Conservation (phyloP, 1,284 basidiomycete species). For the Mycena citricolor region DNA sequence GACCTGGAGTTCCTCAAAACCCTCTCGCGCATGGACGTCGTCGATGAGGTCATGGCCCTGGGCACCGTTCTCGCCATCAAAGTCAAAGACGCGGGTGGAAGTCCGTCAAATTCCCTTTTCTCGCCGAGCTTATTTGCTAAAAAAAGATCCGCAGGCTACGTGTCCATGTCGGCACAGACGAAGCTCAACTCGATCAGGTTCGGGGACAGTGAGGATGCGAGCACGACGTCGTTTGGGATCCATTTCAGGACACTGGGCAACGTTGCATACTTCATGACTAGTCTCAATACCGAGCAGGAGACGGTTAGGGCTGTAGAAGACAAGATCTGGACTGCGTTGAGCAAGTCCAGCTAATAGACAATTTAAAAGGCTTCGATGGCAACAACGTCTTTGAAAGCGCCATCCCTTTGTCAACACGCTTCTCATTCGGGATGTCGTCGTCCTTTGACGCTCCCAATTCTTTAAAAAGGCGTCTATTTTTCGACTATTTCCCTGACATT, state of each 20-base stretch:
- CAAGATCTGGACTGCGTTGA: slow-evolving; percentile 51
- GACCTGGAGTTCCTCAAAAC: slow-evolving; percentile 65
- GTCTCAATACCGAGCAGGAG: slow-evolving; percentile 67
- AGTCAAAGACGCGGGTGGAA: slow-evolving; percentile 59
- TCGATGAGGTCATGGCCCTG: slow-evolving; percentile 83
- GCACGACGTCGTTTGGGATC: slow-evolving; percentile 58
- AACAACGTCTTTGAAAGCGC: too few species aligned
- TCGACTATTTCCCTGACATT: too few species aligned
- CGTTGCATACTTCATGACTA: slow-evolving; percentile 94
- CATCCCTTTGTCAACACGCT: too few species aligned
- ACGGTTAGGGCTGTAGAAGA: slow-evolving; percentile 62
- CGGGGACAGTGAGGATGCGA: not conserved
- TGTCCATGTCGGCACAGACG: slow-evolving; percentile 68
- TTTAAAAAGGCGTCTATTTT: too few species aligned
- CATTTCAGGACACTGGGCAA: slow-evolving; percentile 91
- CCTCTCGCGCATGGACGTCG: slow-evolving; percentile 56
- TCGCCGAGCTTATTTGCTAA: slow-evolving; percentile 8
- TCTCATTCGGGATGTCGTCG: too few species aligned
- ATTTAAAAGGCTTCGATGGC: too few species aligned
- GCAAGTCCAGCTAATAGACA: slow-evolving; percentile 11
- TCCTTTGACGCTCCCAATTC: too few species aligned
- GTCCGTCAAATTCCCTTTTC: slow-evolving; percentile 38
- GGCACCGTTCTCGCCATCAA: slow-evolving; percentile 88
- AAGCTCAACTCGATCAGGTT: slow-evolving; percentile 52
- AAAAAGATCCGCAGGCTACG: slow-evolving; percentile 58